These are phyloP conservation scores for Colletotrichum sp. DNA, from an alignment of 2,329 filamentous ascomycete species.

Conservation along the genomic window DNA sequence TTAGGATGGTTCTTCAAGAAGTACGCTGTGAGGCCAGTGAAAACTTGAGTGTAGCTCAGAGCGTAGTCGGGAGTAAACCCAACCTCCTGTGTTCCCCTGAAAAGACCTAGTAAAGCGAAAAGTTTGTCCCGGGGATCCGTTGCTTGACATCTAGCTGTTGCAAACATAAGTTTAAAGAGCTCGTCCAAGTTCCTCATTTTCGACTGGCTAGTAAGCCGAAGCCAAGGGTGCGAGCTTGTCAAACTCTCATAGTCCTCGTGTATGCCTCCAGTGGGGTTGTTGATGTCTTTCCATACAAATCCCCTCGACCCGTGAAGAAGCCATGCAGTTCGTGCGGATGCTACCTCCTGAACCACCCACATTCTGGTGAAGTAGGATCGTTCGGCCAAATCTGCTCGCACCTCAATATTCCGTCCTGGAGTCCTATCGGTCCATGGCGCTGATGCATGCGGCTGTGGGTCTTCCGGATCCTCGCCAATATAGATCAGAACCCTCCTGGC, in stretches of 20 bases:
- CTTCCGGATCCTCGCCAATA: not conserved
- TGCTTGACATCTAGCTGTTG: not conserved
- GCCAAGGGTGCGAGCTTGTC: not conserved
- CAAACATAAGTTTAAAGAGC: not conserved
- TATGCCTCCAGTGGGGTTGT: no score
- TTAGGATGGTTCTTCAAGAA: no score
- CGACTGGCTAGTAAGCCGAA: not conserved
- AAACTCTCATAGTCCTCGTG: not conserved
- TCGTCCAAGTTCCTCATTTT: not conserved
- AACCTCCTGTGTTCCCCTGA: not conserved
- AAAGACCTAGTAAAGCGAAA: not conserved
- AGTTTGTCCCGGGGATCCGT: not conserved
- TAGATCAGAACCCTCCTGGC: not conserved
- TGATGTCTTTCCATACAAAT: no score
- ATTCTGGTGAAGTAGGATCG: not conserved
- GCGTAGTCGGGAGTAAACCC: not conserved
- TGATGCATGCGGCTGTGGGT: not conserved
- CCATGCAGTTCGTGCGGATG: not conserved
- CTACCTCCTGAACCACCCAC: slow-evolving; percentile 7
- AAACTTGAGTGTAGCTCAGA: not conserved
- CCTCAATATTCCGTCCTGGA: not conserved
- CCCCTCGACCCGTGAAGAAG: not conserved
- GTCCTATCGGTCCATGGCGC: not conserved
- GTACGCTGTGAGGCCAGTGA: not conserved
- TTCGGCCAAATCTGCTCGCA: not conserved